Evolutionary conservation across 2,329 filamentous ascomycete genomes (phyloP), one percentile per base, ranked within the genome.

Genomic region (Claviceps africana): DNA sequence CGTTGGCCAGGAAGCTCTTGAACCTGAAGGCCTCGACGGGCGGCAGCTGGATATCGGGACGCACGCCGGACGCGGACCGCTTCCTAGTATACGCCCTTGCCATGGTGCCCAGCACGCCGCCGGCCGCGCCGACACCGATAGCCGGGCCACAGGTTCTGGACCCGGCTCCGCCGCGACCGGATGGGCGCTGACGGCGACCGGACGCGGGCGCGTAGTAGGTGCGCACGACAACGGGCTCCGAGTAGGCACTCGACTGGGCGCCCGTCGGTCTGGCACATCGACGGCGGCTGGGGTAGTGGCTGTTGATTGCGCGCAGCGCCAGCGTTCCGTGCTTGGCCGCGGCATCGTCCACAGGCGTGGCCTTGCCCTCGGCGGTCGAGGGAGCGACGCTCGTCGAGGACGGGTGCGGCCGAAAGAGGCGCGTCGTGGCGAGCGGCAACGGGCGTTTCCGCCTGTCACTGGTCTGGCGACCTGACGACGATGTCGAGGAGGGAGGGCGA

Each of bases 11-110:
- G 60, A 83, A 81, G 56, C 75, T 78, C 62, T 79, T 82, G 68
- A 83, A 83, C 51, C 73, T 79, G 58, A 83, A 84, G 13, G 79
- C 80, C 56, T 82, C 79, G 17, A 82, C 64, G 0, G 80, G 78
- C 0, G 81, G 81, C 13, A 83, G 70, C 58, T 74, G 76, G 15
- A 73, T 64, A 52, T 69, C 65, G 25, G 65, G 63, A 0, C 61
- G 58, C 56, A 58, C 56, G 6, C 64, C 58, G 15, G 50, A 46
- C 2, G 56, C 55, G 17, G 60, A 43, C 35, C 54, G 56, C 53
- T 70, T 72, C 56, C 67, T 67, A 61, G 57, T 70, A 6, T 10
- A 71, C 37, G 68, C 64, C 47, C 70, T 68, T 19, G 68, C 68
- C 70, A 76, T 75, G 57, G 59, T 62, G 45, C 63, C 70, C 56